A percentile compares a stretch with the other conserved stretches of the same genome.
Conservation (phyloP, 176 grass and related monocot species). For the Musa itinerans region DNA sequence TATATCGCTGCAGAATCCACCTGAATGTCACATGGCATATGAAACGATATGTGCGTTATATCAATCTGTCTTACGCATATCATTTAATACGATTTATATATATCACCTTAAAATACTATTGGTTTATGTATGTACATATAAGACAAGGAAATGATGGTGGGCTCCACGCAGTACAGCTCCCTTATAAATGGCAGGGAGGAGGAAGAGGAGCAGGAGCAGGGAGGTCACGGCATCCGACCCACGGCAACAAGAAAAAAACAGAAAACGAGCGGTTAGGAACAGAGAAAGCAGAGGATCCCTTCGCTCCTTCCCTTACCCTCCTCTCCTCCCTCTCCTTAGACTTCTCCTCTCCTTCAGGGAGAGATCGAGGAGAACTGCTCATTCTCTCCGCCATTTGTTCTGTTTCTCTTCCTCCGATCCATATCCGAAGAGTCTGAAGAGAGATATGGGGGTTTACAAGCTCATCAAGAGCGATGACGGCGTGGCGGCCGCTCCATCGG, state of each 20-base stretch:
- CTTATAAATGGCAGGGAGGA: not conserved
- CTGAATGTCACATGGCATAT: no score
- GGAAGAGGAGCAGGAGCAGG: not conserved
- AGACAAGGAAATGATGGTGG: no score
- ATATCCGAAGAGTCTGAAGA: not conserved
- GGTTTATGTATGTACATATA: no score
- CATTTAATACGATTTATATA: no score
- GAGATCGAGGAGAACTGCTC: no score
- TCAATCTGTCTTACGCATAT: no score
- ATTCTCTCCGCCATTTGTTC: no score
- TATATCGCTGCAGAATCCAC: no score
- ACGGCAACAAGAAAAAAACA: not conserved
- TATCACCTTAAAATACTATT: no score
- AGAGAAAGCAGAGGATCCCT: not conserved
- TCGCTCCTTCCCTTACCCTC: not conserved
- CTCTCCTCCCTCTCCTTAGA: not conserved
- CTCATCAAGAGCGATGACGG: slow-evolving; percentile 2
- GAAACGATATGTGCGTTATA: no score
- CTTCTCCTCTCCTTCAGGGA: no score
- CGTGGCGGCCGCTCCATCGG: not conserved
- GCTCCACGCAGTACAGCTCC: not conserved
- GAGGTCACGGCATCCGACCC: not conserved
- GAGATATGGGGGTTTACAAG: not conserved
- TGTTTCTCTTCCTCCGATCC: no score
- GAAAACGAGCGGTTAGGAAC: not conserved